Evolutionary conservation across 2,329 filamentous ascomycete genomes (phyloP), one percentile per base, ranked within the genome.

Genomic region (Talaromyces sp.): DNA sequence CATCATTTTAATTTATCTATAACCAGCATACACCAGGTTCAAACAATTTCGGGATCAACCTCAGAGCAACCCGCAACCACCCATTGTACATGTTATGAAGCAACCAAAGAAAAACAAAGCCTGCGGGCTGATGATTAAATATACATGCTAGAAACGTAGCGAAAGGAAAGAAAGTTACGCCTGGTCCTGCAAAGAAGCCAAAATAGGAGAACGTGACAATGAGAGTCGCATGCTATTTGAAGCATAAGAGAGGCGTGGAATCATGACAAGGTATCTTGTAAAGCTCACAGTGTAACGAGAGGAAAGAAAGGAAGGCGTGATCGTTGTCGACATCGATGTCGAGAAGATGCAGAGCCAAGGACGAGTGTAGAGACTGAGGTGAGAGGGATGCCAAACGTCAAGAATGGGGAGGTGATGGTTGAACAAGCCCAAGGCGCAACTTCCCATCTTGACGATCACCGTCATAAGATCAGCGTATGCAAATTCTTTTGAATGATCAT

Each of bases 401-500:
- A 22, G 33, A 39, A 57, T 35, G 33, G 33, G 39, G 31, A 37
- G 33, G 35, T 16, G 24, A 33, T 39, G 8, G 39, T 1, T 37
- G n/a, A 57, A 37, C 10, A 59, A 59, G 37, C 37, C 39, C 3
- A n/a, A 50, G 49, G 35, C 10, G 45, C 33, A 43, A 31, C 27
- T 49, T 57, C 31, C 22, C 31, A 57, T 31, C 16, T 19, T 64
- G 7, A 37, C 16, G 22, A n/a, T 60, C 54, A 65, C 41, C 85
- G 79, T 67, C 63, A 91, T 79, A 91, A 81, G 73, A 93, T 91
- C 73, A 93, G 82, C 78, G 90, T 89, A 79, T 92, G 91, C 64
- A 93, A 83, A 76, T 93, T 93, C 75, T 89, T 89, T 79, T 93
- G 90, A 73, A 93, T 92, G 72, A 93, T 91, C 88, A 92, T 94